Evolutionary conservation across 2,329 filamentous ascomycete genomes (phyloP).

Genomic region (Escovopsis sp.): DNA sequence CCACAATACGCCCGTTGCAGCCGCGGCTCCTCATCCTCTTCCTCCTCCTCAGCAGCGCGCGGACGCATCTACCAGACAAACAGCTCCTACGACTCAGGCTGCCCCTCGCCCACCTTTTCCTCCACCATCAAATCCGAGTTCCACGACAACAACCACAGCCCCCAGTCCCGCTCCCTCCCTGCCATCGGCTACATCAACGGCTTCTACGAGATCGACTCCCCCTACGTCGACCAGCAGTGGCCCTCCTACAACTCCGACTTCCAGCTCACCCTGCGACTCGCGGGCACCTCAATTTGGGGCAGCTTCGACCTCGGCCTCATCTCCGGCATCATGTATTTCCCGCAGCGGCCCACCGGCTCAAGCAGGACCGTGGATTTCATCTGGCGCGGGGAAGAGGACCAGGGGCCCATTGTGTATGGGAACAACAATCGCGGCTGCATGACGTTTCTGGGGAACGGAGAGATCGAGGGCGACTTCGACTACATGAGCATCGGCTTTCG

Average conservation of each 20-base stretch:
- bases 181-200: constrained; percentile 28
- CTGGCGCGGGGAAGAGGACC: constrained; percentile 21
- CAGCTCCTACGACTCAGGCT: too few species aligned
- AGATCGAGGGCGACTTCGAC: constrained; percentile 17
- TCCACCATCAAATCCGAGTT: background rate
- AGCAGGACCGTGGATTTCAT: constrained; percentile 14
- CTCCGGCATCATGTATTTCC: constrained; percentile 26
- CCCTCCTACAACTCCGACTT: constrained; percentile 12
- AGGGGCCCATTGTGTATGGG: constrained; percentile 14
- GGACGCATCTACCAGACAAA: background rate
- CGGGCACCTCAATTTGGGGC: constrained; percentile 27
- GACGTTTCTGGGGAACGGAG: constrained; percentile 22
- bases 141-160: constrained; percentile 1
- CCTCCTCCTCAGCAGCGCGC: background rate
- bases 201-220: constrained; percentile 23
- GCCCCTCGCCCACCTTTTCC: too few species aligned
- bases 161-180: constrained; percentile 5
- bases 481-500: constrained; percentile 14
- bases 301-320: constrained; percentile 27
- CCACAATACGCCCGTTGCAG: too few species aligned
- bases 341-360: constrained; percentile 19
- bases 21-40: too few species aligned
- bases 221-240: constrained; percentile 13
- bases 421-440: constrained; percentile 16
- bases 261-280: constrained; percentile 22